Evolutionary conservation across 2,329 filamentous ascomycete genomes (phyloP).

Genomic region (Juglanconis sp.): DNA sequence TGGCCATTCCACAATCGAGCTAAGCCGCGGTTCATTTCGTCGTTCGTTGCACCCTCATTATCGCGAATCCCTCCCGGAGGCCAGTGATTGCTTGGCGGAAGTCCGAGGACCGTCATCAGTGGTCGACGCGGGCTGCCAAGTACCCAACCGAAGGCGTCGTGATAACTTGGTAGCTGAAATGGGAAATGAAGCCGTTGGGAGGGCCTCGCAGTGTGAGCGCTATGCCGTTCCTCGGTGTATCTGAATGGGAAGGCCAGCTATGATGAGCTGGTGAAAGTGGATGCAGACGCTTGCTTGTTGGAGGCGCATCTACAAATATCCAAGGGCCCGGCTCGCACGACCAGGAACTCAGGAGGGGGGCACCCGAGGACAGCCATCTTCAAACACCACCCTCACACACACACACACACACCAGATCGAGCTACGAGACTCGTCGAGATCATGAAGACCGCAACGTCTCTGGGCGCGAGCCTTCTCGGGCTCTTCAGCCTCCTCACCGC

Average conservation of each 20-base stretch:
- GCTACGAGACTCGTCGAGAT: background rate
- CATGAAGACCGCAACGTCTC: slow-evolving; percentile 20
- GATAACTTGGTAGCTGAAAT: background rate
- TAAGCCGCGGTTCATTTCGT: background rate
- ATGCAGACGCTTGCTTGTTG: background rate
- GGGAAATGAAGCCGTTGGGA: background rate
- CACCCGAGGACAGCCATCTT: background rate
- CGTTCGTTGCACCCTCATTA: background rate
- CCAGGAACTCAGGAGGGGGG: background rate
- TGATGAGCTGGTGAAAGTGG: background rate
- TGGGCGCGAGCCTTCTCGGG: slow-evolving; percentile 21
- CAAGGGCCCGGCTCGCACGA: background rate
- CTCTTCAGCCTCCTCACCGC: slow-evolving; percentile 11
- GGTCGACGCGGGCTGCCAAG: background rate
- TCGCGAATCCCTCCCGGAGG: background rate
- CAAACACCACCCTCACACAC: background rate
- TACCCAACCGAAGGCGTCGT: background rate
- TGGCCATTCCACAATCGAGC: background rate
- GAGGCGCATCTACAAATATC: background rate
- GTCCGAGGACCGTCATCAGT: background rate
- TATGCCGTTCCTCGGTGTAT: background rate
- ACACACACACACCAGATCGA: background rate
- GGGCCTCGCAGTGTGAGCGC: too few species aligned
- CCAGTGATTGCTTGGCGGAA: background rate
- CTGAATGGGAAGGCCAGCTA: background rate